Conservation (phyloP, 2,329 filamentous ascomycete species). For the Cladophialophora exuberans region DNA sequence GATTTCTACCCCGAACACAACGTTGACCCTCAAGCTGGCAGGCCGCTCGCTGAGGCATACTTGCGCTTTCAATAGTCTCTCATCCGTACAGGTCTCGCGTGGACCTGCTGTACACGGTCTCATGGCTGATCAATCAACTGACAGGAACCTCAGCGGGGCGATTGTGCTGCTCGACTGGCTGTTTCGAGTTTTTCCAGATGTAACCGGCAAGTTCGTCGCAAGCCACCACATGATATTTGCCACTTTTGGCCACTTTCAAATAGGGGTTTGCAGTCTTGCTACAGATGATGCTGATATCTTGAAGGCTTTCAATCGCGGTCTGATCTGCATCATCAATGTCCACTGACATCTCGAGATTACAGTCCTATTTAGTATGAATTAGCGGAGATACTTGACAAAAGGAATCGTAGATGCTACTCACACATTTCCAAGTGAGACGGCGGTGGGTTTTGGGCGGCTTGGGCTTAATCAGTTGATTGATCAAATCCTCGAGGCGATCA, state of each 20-base stretch:
- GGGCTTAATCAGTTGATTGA: slow-evolving; percentile 34
- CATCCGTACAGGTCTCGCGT: no score
- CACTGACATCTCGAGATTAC: slow-evolving; percentile 32
- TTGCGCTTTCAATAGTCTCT: no score
- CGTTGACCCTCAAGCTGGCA: neutral
- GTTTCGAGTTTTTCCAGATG: slow-evolving; percentile 29
- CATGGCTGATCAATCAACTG: slow-evolving; percentile 1
- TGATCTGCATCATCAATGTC: slow-evolving; percentile 33
- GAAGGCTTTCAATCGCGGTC: slow-evolving; percentile 30
- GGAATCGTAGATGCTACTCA: slow-evolving; percentile 18
- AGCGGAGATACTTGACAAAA: neutral
- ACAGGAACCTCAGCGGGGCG: slow-evolving; percentile 17
- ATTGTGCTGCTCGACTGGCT: slow-evolving; percentile 27
- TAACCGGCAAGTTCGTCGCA: slow-evolving; percentile 32
- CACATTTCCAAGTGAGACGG: slow-evolving; percentile 34
- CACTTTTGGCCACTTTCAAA: slow-evolving; percentile 32
- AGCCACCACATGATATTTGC: slow-evolving; percentile 32
- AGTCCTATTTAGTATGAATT: slow-evolving; percentile 26
- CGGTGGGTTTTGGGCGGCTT: slow-evolving; percentile 33
- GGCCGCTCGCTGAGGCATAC: no score
- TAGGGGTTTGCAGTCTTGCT: slow-evolving; percentile 33
- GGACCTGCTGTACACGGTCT: no score
- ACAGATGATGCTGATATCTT: slow-evolving; percentile 34
- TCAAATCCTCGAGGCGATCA: slow-evolving; percentile 34
- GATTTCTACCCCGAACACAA: neutral